A percentile compares a stretch with the other conserved stretches of the same genome.
phyloP scores from a whole-genome alignment of 352 stramenopile genomes.

The Pythium guiyangense region DNA sequence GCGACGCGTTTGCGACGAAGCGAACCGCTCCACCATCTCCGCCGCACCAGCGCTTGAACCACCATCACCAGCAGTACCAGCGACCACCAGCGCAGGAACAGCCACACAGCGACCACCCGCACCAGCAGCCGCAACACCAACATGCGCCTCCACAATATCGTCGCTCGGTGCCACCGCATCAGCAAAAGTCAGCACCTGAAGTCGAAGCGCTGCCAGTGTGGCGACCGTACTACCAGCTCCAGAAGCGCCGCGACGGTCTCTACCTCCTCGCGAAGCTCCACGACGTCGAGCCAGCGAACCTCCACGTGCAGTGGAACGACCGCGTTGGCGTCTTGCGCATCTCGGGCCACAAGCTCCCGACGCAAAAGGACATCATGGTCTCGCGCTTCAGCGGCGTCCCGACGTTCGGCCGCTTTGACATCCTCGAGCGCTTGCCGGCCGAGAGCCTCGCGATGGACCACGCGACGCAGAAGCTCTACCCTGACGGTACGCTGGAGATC shows the following conservation, averaged over 20 bases:
- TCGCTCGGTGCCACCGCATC: no score
- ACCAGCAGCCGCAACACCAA: no score
- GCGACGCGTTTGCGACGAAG: no score
- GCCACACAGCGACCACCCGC: no score
- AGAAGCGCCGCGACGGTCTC: constrained; percentile 20
- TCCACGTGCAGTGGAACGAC: constrained; percentile 9
- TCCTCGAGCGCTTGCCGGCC: constrained; percentile 42
- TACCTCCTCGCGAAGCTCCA: constrained; percentile 11
- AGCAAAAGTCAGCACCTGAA: no score
- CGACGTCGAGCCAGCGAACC: constrained; percentile 7
- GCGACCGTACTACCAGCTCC: no score
- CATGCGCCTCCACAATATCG: no score
- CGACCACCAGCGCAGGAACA: no score
- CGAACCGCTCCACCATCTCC: no score
- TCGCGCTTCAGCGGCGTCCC: constrained; percentile 45
- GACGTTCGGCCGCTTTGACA: constrained; percentile 67
- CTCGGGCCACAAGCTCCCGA: constrained; percentile 46
- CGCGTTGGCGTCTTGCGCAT: constrained; percentile 23
- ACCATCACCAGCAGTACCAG: no score
- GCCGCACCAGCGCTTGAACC: no score
- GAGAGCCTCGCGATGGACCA: constrained; percentile 38
- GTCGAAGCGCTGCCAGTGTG: not conserved
- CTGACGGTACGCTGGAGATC: constrained; percentile 49
- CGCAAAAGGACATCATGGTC: constrained; percentile 49
- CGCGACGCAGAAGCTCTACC: constrained; percentile 37